phyloP scores from a whole-genome alignment of 805 yeast species.

The Candida chauliodis region DNA sequence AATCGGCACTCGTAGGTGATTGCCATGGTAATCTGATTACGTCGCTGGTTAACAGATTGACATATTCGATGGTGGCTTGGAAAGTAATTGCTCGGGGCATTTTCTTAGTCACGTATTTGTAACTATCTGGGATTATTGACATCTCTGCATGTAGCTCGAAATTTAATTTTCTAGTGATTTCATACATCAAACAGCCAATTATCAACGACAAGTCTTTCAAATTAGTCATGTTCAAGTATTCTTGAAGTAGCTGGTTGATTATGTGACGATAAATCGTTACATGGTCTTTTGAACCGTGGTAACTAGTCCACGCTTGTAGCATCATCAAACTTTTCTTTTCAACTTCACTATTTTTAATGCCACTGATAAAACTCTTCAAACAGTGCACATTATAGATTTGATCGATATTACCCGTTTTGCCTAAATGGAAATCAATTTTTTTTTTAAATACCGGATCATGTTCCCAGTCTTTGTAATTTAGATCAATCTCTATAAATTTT shows the following conservation, averaged over 20 bases:
- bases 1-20: conserved; percentile 8
- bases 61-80: conserved; percentile 15
- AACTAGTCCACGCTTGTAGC: conserved; percentile 3
- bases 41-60: conserved; percentile 2
- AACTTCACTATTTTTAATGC: conserved; percentile 4
- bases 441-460: conserved; percentile 24
- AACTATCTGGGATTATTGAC: conserved; percentile 14
- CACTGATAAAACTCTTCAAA: conserved; percentile 2
- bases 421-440: conserved; percentile 21
- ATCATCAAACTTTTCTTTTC: conserved; percentile 5
- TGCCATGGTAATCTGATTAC: conserved; percentile 6
- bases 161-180: conserved; percentile 11
- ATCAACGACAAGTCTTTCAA: conserved; percentile 7
- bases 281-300: not conserved
- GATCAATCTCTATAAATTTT: conserved; percentile 32
- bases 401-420: not conserved
- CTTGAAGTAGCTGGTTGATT: conserved; percentile 1
- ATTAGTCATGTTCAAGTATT: conserved; percentile 3
- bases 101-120: conserved; percentile 15
- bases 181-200: conserved; percentile 14
- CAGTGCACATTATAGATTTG: not conserved
- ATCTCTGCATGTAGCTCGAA: conserved; percentile 12
- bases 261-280: conserved; percentile 4
- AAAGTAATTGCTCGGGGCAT: conserved; percentile 8
- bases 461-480: conserved; percentile 27